Conservation (phyloP, 2,329 filamentous ascomycete genomes). For the Phyllachora maydis region DNA sequence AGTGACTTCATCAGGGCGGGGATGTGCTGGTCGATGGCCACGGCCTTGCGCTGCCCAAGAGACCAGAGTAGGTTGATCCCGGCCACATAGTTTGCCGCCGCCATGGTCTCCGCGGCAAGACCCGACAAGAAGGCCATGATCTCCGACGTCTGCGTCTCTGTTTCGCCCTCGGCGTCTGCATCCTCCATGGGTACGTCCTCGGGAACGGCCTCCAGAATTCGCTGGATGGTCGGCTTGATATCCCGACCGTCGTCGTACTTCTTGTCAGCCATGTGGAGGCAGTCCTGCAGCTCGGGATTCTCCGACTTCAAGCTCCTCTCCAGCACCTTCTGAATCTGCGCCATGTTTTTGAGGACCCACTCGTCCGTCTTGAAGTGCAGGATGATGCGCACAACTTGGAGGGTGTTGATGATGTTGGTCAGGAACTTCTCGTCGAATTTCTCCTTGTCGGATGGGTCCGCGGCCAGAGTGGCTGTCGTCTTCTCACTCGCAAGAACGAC, state of each 20-base stretch:
- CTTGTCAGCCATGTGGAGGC: constrained; percentile 55
- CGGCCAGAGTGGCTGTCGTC: constrained; percentile 36
- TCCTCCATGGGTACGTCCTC: constrained; percentile 55
- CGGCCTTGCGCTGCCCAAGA: constrained; percentile 63
- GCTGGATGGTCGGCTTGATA: constrained; percentile 55
- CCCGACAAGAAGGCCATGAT: constrained; percentile 68
- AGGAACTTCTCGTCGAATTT: constrained; percentile 68
- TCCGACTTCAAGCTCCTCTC: constrained; percentile 81
- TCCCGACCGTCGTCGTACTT: constrained; percentile 48
- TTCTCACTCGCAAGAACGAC: constrained; percentile 70
- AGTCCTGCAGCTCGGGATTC: constrained; percentile 83
- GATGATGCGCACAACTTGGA: constrained; percentile 81
- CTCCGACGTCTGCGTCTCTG: constrained; percentile 66
- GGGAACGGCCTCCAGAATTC: constrained; percentile 76
- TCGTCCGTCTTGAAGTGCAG: constrained; percentile 75
- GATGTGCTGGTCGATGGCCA: constrained; percentile 80
- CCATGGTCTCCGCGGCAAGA: constrained; percentile 75
- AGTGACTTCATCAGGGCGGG: constrained; percentile 79
- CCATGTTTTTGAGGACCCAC: constrained; percentile 67
- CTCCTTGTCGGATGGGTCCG: constrained; percentile 44
- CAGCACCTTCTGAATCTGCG: constrained; percentile 65
- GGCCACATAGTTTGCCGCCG: constrained; percentile 60
- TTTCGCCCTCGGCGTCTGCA: constrained; percentile 66
- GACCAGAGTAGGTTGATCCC: constrained; percentile 91
- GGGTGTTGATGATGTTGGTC: constrained; percentile 77